Conservation (phyloP, 805 yeast species). For the Lachancea nothofagi region DNA sequence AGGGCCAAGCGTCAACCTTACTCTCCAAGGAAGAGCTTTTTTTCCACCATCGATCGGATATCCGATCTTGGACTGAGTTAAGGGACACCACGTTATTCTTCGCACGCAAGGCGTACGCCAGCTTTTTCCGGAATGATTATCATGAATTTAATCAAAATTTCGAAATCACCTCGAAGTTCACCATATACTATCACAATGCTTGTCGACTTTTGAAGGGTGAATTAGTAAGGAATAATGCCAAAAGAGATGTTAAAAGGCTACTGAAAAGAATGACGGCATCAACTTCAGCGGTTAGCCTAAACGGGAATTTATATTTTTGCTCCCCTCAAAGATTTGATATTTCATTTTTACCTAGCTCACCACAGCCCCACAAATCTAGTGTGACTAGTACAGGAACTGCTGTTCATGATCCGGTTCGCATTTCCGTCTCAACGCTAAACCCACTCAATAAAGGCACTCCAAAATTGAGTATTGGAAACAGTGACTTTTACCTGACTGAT, state of each 20-base stretch:
- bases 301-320: constrained; percentile 55
- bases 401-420: constrained; percentile 8
- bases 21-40: constrained; percentile 40
- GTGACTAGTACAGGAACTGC: constrained; percentile 7
- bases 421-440: constrained; percentile 7
- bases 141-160: constrained; percentile 50
- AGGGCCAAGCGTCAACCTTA: constrained; percentile 13
- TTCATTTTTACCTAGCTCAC: background rate
- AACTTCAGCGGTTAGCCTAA: constrained; percentile 58
- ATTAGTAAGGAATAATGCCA: constrained; percentile 42
- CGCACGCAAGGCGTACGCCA: constrained; percentile 44
- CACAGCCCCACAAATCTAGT: constrained; percentile 5
- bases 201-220: constrained; percentile 51
- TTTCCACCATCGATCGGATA: constrained; percentile 55
- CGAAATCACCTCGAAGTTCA: constrained; percentile 47
- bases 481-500: constrained; percentile 12
- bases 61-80: constrained; percentile 54
- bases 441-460: constrained; percentile 5
- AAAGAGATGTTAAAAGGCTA: constrained; percentile 42
- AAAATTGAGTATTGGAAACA: constrained; percentile 19
- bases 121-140: constrained; percentile 46
- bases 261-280: constrained; percentile 49
- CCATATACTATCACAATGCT: constrained; percentile 48
- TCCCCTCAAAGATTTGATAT: constrained; percentile 11
- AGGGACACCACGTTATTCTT: constrained; percentile 43